Evolutionary conservation across 257 asterid genomes (phyloP).

Genomic region (Ligustrum vulgare): DNA sequence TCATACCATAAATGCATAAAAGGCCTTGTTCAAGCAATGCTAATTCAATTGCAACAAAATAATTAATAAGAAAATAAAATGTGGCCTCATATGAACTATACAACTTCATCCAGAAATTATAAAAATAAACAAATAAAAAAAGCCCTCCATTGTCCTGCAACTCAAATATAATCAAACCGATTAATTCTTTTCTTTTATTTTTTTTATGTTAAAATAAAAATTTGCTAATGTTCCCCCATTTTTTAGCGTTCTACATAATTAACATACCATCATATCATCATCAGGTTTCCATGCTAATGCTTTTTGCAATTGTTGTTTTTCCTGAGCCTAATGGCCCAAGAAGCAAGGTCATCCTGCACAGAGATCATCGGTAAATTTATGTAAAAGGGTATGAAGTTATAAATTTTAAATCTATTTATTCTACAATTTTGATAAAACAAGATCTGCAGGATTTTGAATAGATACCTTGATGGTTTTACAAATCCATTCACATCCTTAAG

Average conservation of each 20-base stretch:
- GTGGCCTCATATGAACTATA: too few species aligned
- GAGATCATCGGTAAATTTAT: background rate
- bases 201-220: too few species aligned
- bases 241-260: background rate
- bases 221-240: too few species aligned
- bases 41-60: too few species aligned
- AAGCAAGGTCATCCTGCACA: constrained; percentile 77
- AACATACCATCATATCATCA: constrained; percentile 63
- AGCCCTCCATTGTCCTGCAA: too few species aligned
- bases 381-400: background rate
- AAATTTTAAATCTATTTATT: background rate
- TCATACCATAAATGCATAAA: too few species aligned
- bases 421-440: background rate
- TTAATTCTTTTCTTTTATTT: too few species aligned
- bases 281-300: constrained; percentile 81
- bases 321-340: constrained; percentile 98
- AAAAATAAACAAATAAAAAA: too few species aligned
- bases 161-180: too few species aligned
- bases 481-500: constrained; percentile 77
- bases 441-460: constrained; percentile 1
- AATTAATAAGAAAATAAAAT: too few species aligned
- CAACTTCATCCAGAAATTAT: too few species aligned
- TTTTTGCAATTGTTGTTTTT: constrained; percentile 73
- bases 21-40: too few species aligned
- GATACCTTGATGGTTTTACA: constrained; percentile 78